phyloP scores from a whole-genome alignment of 164 flowering plant genomes.

The Magnolia officinalis region DNA sequence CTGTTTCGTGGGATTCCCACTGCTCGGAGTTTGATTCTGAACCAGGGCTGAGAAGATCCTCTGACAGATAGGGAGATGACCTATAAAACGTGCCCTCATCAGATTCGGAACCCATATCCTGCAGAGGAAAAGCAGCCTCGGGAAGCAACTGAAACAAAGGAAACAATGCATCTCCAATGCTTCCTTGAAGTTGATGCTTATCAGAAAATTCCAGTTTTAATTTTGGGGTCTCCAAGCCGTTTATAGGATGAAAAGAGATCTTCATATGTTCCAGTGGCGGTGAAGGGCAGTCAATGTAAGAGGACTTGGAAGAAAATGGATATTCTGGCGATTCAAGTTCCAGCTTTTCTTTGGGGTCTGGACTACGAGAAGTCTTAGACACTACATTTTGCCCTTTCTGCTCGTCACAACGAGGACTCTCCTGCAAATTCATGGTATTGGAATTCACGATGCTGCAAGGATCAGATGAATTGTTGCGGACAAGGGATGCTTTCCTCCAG shows the following conservation, averaged over 20 bases:
- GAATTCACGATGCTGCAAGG: slow-evolving; percentile 14
- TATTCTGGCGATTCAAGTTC: slow-evolving; percentile 30
- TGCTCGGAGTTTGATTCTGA: slow-evolving; percentile 74
- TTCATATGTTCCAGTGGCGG: slow-evolving; percentile 90
- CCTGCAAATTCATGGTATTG: slow-evolving; percentile 23
- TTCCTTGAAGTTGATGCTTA: slow-evolving; percentile 33
- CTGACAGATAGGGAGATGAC: slow-evolving; percentile 68
- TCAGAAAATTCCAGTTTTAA: slow-evolving; percentile 65
- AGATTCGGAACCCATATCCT: slow-evolving; percentile 51
- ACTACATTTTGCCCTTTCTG: slow-evolving; percentile 13
- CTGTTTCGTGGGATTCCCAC: slow-evolving; percentile 64
- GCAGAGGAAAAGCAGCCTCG: slow-evolving; percentile 32
- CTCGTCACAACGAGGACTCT: slow-evolving; percentile 6
- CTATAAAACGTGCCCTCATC: slow-evolving; percentile 80
- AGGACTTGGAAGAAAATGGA: slow-evolving; percentile 28
- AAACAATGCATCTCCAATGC: slow-evolving; percentile 41
- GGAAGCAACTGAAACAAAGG: slow-evolving; percentile 86
- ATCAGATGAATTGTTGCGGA: slow-evolving; percentile 25
- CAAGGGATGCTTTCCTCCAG: slow-evolving; percentile 28
- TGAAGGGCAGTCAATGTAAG: slow-evolving; percentile 32
- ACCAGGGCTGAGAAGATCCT: slow-evolving; percentile 45
- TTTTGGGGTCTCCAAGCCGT: slow-evolving; percentile 46
- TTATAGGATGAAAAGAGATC: slow-evolving; percentile 67
- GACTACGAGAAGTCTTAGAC: slow-evolving; percentile 21
- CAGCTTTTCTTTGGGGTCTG: slow-evolving; percentile 22